Base-by-base conservation (phyloP, 257 asterid species). In the Solanum sejunctum region DNA sequence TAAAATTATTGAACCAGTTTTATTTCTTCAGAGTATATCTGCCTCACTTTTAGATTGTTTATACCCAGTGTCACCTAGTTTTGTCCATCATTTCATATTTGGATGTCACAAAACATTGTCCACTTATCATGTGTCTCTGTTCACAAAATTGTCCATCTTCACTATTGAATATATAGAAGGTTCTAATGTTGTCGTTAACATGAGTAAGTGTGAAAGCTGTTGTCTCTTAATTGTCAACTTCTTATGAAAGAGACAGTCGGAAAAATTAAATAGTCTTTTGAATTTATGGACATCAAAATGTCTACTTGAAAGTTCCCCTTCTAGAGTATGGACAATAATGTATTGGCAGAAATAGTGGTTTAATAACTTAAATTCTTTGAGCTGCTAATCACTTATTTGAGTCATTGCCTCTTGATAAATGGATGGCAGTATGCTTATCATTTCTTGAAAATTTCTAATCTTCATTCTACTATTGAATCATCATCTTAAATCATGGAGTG, bases 1-100 rank as follows among this genome's bases (percentile, higher is more conserved):
- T 94, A 85, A 84, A 71, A 63, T 58, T 85, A 63, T 88, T 52
- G 64, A 52, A 56, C 83, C 64, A 52, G 64, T 28, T 78, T 49
- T 75, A 49, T 61, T 21, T 73, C 58, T 45, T 73, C 60, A 47
- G 81, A 32, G 21, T 75, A 1, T 75, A 23, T 75, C 82, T 49
- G 45, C 23, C 23, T 75, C 23, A 21, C 45, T 49, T 75, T 13
- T 75, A 49, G 82, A 23, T 75, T 75, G 45, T 75, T 75, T 23
- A 23, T 49, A 49, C 39, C 45, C 23, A 75, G 45, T 49, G 21
- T 75, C 43, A n/a, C 61, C 45, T 49, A 49, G 82, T 49, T 75
- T 75, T 75, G 61, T 56, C 82, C 61, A 10, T 49, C 58, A 75
- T 49, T 21, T 49, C 61, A 49, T 75, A 75, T 2, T 49, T 75